phyloP scores from a whole-genome alignment of 345 rosid species.

The Euclidium syriacum region DNA sequence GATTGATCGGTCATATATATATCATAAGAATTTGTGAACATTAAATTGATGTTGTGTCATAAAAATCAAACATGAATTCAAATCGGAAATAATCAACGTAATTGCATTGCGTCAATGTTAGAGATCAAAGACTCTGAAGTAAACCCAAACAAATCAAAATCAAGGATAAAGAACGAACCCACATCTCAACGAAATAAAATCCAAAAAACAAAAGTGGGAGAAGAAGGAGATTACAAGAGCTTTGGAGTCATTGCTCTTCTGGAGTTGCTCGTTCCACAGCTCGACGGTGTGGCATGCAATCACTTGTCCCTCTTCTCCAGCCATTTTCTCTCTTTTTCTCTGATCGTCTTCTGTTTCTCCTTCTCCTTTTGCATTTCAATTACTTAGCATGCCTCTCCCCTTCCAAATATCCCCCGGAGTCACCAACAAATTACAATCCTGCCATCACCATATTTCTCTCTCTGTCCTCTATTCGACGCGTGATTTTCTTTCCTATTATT shows the following conservation, averaged over 20 bases:
- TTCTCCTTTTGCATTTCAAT: background rate
- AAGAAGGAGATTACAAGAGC: slow-evolving; percentile 47
- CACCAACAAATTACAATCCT: background rate
- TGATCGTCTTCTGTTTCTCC: background rate
- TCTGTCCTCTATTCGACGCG: slow-evolving; percentile 15
- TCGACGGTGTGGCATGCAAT: slow-evolving; percentile 63
- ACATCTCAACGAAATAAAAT: background rate
- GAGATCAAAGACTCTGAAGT: background rate
- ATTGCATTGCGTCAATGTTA: background rate
- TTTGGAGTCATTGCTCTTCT: slow-evolving; percentile 49
- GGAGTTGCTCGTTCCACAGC: slow-evolving; percentile 56
- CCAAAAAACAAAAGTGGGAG: background rate
- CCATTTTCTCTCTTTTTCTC: slow-evolving; percentile 21
- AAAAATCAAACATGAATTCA: background rate
- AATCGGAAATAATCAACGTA: background rate
- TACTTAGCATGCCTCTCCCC: background rate
- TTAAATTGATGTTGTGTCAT: too few relatives aligned
- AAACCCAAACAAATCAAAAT: background rate
- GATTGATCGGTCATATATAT: too few relatives aligned
- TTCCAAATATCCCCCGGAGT: background rate
- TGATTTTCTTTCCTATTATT: slow-evolving; percentile 22
- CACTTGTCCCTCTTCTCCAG: slow-evolving; percentile 67
- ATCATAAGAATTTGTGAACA: too few relatives aligned
- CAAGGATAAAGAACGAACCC: background rate
- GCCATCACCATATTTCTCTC: background rate